These are phyloP conservation scores for Debaryomyces castellii DNA, from an alignment of 805 yeast species.

Conservation along the genomic window DNA sequence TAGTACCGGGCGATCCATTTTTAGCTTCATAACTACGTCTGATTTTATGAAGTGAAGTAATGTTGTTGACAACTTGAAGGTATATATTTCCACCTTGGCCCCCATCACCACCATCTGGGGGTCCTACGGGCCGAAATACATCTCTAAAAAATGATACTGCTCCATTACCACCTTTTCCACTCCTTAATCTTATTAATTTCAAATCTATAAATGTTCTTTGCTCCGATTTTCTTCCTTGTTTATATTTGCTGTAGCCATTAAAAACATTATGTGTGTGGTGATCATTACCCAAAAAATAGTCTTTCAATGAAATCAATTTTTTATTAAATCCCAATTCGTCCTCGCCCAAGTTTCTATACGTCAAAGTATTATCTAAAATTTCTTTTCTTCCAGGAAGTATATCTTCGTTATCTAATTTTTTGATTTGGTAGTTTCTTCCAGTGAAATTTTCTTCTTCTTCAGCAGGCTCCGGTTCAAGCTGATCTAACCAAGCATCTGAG, in stretches of 20 bases:
- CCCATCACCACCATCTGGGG: constrained; percentile 99
- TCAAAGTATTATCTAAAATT: constrained; percentile 2
- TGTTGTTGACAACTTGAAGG: constrained; percentile 73
- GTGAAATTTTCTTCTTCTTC: constrained; percentile 1
- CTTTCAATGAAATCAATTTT: constrained; percentile 25
- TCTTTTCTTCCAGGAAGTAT: not conserved
- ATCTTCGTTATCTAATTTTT: not conserved
- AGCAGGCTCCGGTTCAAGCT: not conserved
- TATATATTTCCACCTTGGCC: constrained; percentile 89
- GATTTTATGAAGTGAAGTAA: constrained; percentile 70
- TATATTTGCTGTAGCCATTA: constrained; percentile 26
- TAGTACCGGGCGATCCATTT: constrained; percentile 69
- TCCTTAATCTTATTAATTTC: constrained; percentile 58
- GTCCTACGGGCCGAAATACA: constrained; percentile 81
- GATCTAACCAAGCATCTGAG: constrained; percentile 2
- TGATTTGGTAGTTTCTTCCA: constrained; percentile 1
- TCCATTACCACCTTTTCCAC: constrained; percentile 93
- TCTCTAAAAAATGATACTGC: constrained; percentile 82
- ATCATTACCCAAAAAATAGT: constrained; percentile 40
- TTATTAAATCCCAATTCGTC: constrained; percentile 16
- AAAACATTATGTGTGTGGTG: constrained; percentile 41
- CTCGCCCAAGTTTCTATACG: constrained; percentile 17
- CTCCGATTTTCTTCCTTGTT: constrained; percentile 34
- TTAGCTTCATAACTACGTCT: constrained; percentile 68
- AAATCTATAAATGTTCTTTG: constrained; percentile 55